A percentile compares a stretch with the other conserved stretches of the same genome.
Evolutionary conservation across 192 early-diverging fungal species (phyloP).

Genomic region (Backusella liffmaniae): DNA sequence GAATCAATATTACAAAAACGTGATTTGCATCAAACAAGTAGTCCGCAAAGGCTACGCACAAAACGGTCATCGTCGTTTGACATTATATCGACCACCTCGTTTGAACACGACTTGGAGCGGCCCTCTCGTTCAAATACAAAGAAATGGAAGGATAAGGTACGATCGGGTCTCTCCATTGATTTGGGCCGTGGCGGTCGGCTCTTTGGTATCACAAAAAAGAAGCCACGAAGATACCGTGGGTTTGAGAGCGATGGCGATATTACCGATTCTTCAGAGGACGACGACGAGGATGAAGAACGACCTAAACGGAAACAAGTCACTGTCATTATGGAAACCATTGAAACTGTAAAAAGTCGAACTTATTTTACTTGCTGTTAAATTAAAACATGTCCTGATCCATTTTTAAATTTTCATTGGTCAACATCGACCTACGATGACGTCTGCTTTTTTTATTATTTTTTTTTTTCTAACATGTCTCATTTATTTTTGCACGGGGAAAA

Average conservation of each 20-base stretch:
- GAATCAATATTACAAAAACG: constrained; percentile 8
- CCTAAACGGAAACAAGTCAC: constrained; percentile 4
- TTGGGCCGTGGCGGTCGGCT: neutral
- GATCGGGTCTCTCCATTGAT: constrained; percentile 8
- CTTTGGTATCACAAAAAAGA: neutral
- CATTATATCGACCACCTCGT: neutral
- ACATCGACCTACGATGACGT: neutral
- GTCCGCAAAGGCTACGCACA: constrained; percentile 7
- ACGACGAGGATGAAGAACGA: neutral
- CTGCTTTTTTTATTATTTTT: neutral
- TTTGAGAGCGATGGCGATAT: constrained; percentile 26
- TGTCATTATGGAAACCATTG: constrained; percentile 25
- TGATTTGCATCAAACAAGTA: neutral
- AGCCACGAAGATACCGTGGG: neutral
- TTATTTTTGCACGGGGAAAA: neutral
- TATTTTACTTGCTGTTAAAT: constrained; percentile 34
- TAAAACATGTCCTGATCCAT: too few relatives aligned
- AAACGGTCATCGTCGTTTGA: constrained; percentile 29
- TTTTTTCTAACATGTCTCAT: neutral
- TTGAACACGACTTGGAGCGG: constrained; percentile 1
- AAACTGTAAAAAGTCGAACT: constrained; percentile 27
- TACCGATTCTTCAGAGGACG: neutral
- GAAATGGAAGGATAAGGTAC: constrained; percentile 13
- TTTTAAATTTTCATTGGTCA: too few relatives aligned
- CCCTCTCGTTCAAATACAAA: neutral